Percentiles rank a stretch among this genome's conserved stretches.
Evolutionary conservation across 2,329 filamentous ascomycete species (phyloP).

Genomic region (Colletotrichum sp.): DNA sequence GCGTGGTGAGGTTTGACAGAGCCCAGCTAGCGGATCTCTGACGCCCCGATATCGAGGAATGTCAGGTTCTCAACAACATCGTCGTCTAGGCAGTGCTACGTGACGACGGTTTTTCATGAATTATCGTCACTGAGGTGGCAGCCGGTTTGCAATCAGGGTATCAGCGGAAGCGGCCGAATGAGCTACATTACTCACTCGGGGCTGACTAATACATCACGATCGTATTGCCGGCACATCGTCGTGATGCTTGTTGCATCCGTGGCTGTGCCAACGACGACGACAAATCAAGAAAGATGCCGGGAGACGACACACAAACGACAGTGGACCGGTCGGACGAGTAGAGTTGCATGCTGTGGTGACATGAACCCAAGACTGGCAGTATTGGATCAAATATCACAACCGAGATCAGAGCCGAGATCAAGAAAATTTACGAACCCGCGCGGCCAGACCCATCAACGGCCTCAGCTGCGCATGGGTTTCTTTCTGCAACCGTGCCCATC

Average conservation of each 20-base stretch:
- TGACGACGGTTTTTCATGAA: background rate
- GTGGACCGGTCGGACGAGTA: background rate
- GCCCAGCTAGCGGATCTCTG: too few species aligned
- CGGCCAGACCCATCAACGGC: background rate
- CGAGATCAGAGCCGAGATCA: background rate
- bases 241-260: background rate
- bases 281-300: background rate
- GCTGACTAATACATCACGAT: background rate
- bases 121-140: background rate
- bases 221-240: background rate
- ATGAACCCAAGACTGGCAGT: background rate
- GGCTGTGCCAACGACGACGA: background rate
- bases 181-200: background rate
- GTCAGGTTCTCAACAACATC: background rate
- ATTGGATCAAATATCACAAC: background rate
- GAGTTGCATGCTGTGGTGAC: background rate
- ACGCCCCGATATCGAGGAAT: background rate
- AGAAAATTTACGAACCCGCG: background rate
- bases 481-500: background rate
- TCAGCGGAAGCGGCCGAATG: background rate
- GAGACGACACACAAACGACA: background rate
- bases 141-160: background rate
- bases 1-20: too few species aligned
- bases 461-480: background rate
- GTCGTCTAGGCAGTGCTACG: background rate